These are phyloP conservation scores for Saccharomyces hybrid DNA, from an alignment of 1,139 yeast genomes.

Conservation along the genomic window DNA sequence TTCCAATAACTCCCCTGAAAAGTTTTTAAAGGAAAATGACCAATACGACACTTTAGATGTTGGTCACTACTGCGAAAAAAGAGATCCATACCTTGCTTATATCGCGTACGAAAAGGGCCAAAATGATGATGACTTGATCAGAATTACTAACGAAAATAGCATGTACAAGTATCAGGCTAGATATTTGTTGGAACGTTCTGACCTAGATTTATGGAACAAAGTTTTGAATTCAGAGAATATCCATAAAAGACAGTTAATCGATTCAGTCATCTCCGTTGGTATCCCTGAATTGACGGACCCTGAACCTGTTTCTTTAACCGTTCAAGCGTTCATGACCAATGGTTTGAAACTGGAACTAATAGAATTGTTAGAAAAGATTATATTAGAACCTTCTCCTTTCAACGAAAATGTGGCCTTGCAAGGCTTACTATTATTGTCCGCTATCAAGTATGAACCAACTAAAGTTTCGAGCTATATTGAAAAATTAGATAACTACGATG, in stretches of 20 bases:
- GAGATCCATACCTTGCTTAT: conserved; percentile 96
- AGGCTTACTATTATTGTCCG: conserved; percentile 86
- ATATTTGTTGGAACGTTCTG: conserved; percentile 80
- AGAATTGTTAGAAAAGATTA: conserved; percentile 89
- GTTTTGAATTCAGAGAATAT: conserved; percentile 71
- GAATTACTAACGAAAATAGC: conserved; percentile 90
- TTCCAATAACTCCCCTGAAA: conserved; percentile 94
- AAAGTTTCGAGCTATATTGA: conserved; percentile 82
- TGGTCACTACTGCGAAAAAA: conserved; percentile 97
- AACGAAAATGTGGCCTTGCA: conserved; percentile 91
- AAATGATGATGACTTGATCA: conserved; percentile 81
- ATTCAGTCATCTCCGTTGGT: conserved; percentile 92
- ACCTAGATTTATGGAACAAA: conserved; percentile 68
- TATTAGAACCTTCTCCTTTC: conserved; percentile 94
- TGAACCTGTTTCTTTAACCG: conserved; percentile 92
- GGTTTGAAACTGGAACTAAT: conserved; percentile 88
- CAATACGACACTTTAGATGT: conserved; percentile 86
- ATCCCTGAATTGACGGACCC: conserved; percentile 94
- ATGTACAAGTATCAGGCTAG: conserved; percentile 99
- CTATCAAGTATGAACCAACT: conserved; percentile 88
- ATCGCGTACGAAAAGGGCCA: conserved; percentile 94
- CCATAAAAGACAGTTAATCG: conserved; percentile 86
- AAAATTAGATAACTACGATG: conserved; percentile 84
- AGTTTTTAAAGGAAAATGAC: conserved; percentile 85
- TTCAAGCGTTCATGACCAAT: conserved; percentile 94